phyloP scores from a whole-genome alignment of 164 flowering plant species.

The Berberis thunbergii region DNA sequence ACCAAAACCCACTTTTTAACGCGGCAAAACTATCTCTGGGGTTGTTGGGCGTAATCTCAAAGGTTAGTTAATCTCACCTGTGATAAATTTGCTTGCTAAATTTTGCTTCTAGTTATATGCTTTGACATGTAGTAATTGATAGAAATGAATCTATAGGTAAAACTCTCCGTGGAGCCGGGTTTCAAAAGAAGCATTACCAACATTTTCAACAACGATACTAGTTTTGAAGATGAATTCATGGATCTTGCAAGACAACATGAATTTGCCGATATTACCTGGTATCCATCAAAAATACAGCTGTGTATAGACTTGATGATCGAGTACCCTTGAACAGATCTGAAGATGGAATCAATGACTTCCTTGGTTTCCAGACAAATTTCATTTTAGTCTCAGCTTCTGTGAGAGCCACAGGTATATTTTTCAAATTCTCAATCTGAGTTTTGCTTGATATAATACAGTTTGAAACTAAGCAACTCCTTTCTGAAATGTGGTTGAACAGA shows the following conservation, averaged over 20 bases:
- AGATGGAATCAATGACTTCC: slow-evolving; percentile 63
- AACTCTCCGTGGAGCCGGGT: slow-evolving; percentile 44
- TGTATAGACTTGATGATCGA: slow-evolving; percentile 66
- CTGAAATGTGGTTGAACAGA: slow-evolving; percentile 32
- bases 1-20: slow-evolving; percentile 30
- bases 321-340: slow-evolving; percentile 50
- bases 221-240: slow-evolving; percentile 43
- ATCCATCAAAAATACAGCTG: slow-evolving; percentile 65
- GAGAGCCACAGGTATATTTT: slow-evolving; percentile 48
- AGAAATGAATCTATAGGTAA: slow-evolving; percentile 33
- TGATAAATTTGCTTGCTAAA: neutral
- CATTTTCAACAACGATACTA: slow-evolving; percentile 45
- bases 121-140: neutral
- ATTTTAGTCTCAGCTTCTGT: slow-evolving; percentile 31
- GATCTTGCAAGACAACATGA: slow-evolving; percentile 56
- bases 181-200: slow-evolving; percentile 76
- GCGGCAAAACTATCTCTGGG: slow-evolving; percentile 77
- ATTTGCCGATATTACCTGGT: slow-evolving; percentile 86
- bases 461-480: neutral
- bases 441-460: neutral
- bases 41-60: slow-evolving; percentile 65
- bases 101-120: neutral
- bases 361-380: slow-evolving; percentile 63
- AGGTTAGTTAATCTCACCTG: slow-evolving; percentile 33
- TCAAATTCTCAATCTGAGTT: neutral